Conservation (phyloP, 2,329 filamentous ascomycete species). For the Colletotrichum endophyticum region DNA sequence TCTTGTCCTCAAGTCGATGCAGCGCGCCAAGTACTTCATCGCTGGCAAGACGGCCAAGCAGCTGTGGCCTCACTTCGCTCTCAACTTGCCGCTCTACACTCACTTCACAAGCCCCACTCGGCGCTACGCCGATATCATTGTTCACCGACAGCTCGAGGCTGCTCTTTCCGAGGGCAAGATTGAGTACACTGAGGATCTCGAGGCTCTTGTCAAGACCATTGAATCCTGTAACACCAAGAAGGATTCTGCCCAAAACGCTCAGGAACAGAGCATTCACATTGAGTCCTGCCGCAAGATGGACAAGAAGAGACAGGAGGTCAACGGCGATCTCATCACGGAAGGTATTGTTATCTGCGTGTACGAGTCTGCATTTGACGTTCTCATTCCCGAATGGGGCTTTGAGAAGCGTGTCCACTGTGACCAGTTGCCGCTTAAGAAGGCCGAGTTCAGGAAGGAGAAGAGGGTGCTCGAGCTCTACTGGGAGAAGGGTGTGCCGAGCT, state of each 20-base stretch:
- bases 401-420: constrained; percentile 99
- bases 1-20: constrained; percentile 92
- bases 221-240: constrained; percentile 99
- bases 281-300: constrained; percentile 97
- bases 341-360: constrained; percentile 97
- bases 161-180: constrained; percentile 81
- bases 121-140: constrained; percentile 92
- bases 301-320: constrained; percentile 82
- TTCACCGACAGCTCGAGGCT: constrained; percentile 92
- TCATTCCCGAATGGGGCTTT: constrained; percentile 98
- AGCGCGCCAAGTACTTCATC: constrained; percentile 93
- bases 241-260: constrained; percentile 94
- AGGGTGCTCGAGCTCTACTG: constrained; percentile 95
- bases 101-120: constrained; percentile 97
- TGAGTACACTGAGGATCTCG: constrained; percentile 88
- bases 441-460: constrained; percentile 98
- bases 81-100: constrained; percentile 94
- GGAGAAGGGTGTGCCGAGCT: constrained; percentile 99
- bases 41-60: constrained; percentile 79
- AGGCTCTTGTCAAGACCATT: constrained; percentile 87
- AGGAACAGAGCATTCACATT: constrained; percentile 98
- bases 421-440: constrained; percentile 96
- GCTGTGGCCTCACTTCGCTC: constrained; percentile 84
- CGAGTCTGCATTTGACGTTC: constrained; percentile 96
- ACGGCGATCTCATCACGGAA: constrained; percentile 92